Base-by-base conservation (phyloP, 164 flowering plant species). In the Vitis vinifera region DNA sequence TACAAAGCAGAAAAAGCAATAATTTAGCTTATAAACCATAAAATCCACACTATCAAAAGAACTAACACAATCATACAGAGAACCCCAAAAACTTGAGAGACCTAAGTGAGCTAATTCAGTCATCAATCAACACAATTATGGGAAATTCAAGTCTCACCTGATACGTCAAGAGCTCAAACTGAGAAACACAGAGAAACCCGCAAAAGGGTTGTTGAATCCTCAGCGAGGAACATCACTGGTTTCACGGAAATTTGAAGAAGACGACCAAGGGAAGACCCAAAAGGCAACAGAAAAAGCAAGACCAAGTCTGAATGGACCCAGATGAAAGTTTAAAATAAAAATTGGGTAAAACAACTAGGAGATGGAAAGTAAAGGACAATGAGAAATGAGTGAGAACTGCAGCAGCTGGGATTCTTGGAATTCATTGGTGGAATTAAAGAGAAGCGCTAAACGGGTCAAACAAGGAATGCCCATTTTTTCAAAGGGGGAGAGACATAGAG, bases 71-170 rank as follows among this genome's bases (percentile, higher is more conserved):
- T 11, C 49, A 55, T 14, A 53, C 7, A 57, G 17, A 55, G 17
- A 57, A 57, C 8, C 16, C 59, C 59, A 57, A 57, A 57, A 57
- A 10, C 59, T 8, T 19, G 29, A 57, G 49, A 8, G 14, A 62
- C 58, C 59, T n/a, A 59, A 58, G 6, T 59, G 49, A 65, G 50
- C 49, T 66, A 65, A 72, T 64, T 44, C 30, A 27, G 30, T 48
- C 55, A 49, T 17, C 37, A 13, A 64, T 68, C 58, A 68, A 72
- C 59, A 68, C 9, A 49, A 13, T 23, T 57, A 63, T 19, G 16
- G 15, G 29, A 73, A 50, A 15, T 37, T 19, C 13, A 62, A 17
- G 30, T 67, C 68, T 50, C 17, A 75, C 74, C 74, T 75, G 71
- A 55, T 27, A 29, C 16, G 10, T 16, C 66, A 51, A 17, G 23